Base-by-base conservation (phyloP, 495 filamentous ascomycete genomes). In the Clavariopsis aquatica region DNA sequence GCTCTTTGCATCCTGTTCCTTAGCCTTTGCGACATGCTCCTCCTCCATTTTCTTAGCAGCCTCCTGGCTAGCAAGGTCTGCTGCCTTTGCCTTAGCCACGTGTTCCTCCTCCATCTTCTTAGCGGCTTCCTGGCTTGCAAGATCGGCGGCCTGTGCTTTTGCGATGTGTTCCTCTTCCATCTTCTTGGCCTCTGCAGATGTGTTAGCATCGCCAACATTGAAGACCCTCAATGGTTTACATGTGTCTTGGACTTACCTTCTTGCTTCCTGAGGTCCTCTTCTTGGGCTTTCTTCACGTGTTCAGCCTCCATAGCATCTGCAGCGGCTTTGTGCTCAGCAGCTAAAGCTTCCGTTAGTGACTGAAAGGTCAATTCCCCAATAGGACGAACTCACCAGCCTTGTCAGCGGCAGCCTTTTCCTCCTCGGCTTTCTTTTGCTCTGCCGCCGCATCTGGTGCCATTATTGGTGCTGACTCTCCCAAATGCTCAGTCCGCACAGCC, bases 341-440 rank as follows among this genome's bases (percentile, higher is more conserved):
- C 47, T 49, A 15, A 49, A 23, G 4, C 12, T 19, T 24, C 3
- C 7, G 17, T 49, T 22, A 49, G 47, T 23, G 24, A 23, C 9
- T 5, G 47, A 24, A 24, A 6, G 19, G 2, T 23, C 19, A 2
- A 49, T 10, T 19, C 23, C 4, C n/a, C 38, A 9, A 49, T 10
- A 10, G 10, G 9, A 7, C 2, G 6, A 24, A 49, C 47, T 24
- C 24, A 49, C 47, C 47, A 49, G 47, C 47, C 24, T 49, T 49
- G 47, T 49, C 47, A 3, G 24, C 47, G 4, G 47, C 47, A 10
- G 47, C 47, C 47, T 49, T 49, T n/a, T 49, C 47, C 47, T 49
- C 47, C 20, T 49, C 47, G n/a, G 47, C 47, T 15, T 49, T 49
- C 47, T 49, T 49, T 15, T 49, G 47, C 17, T 49, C 47, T 13